Conservation (phyloP, 352 stramenopile species). For the Pythium folliculosum region DNA sequence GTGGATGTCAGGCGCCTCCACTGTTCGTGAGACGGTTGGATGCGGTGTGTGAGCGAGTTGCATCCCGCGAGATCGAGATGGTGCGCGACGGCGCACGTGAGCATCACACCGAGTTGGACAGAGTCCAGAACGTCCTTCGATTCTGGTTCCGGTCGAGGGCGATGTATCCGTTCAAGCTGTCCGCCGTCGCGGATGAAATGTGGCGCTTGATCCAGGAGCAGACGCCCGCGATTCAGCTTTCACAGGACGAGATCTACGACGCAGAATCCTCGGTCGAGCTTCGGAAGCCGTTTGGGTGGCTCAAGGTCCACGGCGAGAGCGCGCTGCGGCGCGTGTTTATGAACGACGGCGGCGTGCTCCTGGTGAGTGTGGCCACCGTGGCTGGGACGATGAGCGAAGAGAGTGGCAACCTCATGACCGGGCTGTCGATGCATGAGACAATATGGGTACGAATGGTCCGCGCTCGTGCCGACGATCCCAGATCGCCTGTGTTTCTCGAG, state of each 20-base stretch:
- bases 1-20: too few species aligned
- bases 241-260: not conserved
- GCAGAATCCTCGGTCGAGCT: not conserved
- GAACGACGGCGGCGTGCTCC: not conserved
- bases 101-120: too few species aligned
- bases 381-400: not conserved
- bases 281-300: not conserved
- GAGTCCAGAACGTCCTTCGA: too few species aligned
- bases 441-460: not conserved
- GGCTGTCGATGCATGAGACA: constrained; percentile 1
- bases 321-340: not conserved
- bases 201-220: not conserved
- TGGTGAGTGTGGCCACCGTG: not conserved
- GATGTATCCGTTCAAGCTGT: not conserved
- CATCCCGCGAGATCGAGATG: not conserved
- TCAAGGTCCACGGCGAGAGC: not conserved
- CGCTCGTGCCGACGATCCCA: not conserved
- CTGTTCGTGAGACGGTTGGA: not conserved
- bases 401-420: not conserved
- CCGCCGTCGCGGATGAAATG: not conserved
- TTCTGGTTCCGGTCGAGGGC: not conserved
- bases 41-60: not conserved
- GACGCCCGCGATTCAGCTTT: not conserved
- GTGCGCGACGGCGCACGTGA: too few species aligned
- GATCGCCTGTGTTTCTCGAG: not conserved